Conservation (phyloP, 2,329 filamentous ascomycete species). For the Colletotrichum musae region DNA sequence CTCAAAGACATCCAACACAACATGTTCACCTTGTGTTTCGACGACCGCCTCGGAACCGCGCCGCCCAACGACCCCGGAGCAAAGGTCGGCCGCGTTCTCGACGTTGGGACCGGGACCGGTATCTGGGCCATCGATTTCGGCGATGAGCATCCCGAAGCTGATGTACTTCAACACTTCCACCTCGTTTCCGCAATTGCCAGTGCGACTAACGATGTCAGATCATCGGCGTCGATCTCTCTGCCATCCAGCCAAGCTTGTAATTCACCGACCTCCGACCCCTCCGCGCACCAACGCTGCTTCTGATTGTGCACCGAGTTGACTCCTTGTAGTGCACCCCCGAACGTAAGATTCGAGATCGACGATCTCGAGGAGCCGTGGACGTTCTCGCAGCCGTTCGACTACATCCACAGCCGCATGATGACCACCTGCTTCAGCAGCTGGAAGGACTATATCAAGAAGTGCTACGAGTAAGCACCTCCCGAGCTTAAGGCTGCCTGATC, state of each 20-base stretch:
- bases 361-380: constrained; percentile 58
- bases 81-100: constrained; percentile 50
- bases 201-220: constrained; percentile 42
- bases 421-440: constrained; percentile 51
- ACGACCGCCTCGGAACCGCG: constrained; percentile 44
- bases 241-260: constrained; percentile 56
- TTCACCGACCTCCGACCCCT: neutral
- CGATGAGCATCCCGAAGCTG: constrained; percentile 47
- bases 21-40: constrained; percentile 45
- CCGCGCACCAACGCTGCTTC: no score
- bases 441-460: constrained; percentile 53
- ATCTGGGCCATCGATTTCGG: constrained; percentile 62
- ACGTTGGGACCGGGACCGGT: constrained; percentile 64
- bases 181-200: no score
- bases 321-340: constrained; percentile 59
- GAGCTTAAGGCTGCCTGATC: no score
- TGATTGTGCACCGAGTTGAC: neutral
- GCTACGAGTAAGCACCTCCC: constrained; percentile 46
- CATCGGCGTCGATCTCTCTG: constrained; percentile 57
- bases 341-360: constrained; percentile 63
- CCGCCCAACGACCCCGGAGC: constrained; percentile 34
- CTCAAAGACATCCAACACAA: constrained; percentile 47
- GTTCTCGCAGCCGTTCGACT: constrained; percentile 56
- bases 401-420: constrained; percentile 56
- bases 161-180: no score